Evolutionary conservation across 148 eudicot species (phyloP), one percentile per base, ranked within the genome.

Genomic region (Amaranthus hypochondriacus): DNA sequence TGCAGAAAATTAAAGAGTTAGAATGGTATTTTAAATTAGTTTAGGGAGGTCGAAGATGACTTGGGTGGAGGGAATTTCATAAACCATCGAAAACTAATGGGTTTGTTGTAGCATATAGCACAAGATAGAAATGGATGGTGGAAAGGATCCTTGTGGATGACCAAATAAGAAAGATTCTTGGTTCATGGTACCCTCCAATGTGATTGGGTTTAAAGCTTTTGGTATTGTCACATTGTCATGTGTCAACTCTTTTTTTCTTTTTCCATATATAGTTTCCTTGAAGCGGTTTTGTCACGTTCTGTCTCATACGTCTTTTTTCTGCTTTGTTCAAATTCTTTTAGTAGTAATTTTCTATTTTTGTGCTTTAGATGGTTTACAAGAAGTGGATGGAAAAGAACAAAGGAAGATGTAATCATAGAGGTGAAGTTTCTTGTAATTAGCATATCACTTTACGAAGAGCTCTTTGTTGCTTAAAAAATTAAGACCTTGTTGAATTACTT

Each of bases 301-400:
- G 48, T 62, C 52, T 62, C 14, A 62, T 62, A 62, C 11, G 10
- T 9, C 44, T 2, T 62, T 48, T 49, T 73, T 65, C 44, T 42
- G 39, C 48, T 58, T n/a, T 39, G 7, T 63, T 2, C 53, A 39
- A 1, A 12, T 47, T 46, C 56, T 73, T 44, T 13, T 70, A 21
- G 12, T 62, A 58, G 15, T 42, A 42, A 28, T 13, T 4, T 39
- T 49, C 14, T 46, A 5, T 60, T 4, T 43, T 51, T 64, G 4
- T 73, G 54, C 71, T 13, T 62, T 81, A 95, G 98, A 77, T 95
- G 90, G 85, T 92, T 95, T 82, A 95, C 98, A 39, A 88, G 85
- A 86, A 68, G 60, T 80, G 98, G 98, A 66, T 92, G 98, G 98
- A 83, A 58, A 83, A 88, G 97, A 83, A 92, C 97, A 72, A 95